Conservation (phyloP, 805 yeast genomes). For the Ascoidea tarda region DNA sequence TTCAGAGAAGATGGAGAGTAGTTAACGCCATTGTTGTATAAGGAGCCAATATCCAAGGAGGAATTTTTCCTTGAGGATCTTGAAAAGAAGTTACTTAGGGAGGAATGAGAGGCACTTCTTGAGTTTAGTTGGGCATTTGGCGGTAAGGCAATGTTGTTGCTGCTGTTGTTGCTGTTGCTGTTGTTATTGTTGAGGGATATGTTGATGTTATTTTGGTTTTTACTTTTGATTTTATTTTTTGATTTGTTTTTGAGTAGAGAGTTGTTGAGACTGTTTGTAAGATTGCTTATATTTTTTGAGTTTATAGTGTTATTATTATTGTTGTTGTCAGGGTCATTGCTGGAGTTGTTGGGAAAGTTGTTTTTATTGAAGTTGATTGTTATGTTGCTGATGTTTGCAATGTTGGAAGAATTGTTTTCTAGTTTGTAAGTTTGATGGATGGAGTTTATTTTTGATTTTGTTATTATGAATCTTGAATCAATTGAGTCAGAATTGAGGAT, state of each 20-base stretch:
- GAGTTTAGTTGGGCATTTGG: neutral
- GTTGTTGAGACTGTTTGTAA: neutral
- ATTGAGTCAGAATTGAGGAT: slow-evolving; percentile 4
- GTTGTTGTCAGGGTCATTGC: neutral
- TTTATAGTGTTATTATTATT: neutral
- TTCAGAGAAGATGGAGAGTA: slow-evolving; percentile 6
- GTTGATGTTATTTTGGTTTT: neutral
- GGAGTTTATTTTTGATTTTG: slow-evolving; percentile 6
- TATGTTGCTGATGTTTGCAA: slow-evolving; percentile 15
- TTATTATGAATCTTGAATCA: slow-evolving; percentile 9
- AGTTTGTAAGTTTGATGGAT: slow-evolving; percentile 5
- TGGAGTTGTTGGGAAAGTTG: neutral
- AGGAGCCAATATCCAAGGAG: neutral
- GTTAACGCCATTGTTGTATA: slow-evolving; percentile 1
- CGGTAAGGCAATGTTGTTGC: neutral
- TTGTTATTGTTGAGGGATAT: neutral
- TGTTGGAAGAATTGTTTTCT: slow-evolving; percentile 2
- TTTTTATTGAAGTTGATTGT: slow-evolving; percentile 5
- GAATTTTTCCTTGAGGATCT: neutral
- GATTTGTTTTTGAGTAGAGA: neutral
- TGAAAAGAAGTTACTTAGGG: neutral
- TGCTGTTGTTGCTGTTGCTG: neutral
- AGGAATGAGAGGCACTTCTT: neutral
- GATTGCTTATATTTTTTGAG: neutral
- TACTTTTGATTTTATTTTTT: neutral